Percentiles rank a stretch among this genome's conserved stretches.
These are phyloP conservation scores for Euclidium syriacum DNA, from an alignment of 345 rosid genomes.

Conservation along the genomic window DNA sequence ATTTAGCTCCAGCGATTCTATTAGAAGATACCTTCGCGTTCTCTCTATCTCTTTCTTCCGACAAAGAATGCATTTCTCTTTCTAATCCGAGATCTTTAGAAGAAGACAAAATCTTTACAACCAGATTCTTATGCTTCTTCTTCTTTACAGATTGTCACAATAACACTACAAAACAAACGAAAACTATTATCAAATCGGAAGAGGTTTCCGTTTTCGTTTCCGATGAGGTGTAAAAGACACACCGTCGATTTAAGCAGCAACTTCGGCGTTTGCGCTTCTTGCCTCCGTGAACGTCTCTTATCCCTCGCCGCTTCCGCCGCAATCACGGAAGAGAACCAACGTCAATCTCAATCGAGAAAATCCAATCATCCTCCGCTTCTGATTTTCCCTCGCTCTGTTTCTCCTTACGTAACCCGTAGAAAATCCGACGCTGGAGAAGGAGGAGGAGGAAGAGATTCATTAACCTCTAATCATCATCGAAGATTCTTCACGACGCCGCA, in stretches of 20 bases:
- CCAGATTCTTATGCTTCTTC: constrained; percentile 21
- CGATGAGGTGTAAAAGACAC: constrained; percentile 84
- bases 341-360: constrained; percentile 14
- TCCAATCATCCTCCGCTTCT: constrained; percentile 36
- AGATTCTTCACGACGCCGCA: constrained; percentile 72
- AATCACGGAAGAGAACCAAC: constrained; percentile 29
- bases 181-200: neutral
- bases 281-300: constrained; percentile 75
- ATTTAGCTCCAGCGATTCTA: constrained; percentile 7
- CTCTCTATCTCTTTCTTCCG: neutral
- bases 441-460: constrained; percentile 10
- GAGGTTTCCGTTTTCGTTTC: neutral
- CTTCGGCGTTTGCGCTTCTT: constrained; percentile 86
- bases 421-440: constrained; percentile 44
- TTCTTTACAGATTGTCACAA: constrained; percentile 26
- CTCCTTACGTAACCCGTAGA: constrained; percentile 59
- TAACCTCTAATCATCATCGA: constrained; percentile 13
- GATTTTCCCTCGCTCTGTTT: constrained; percentile 71
- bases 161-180: neutral
- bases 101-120: constrained; percentile 28
- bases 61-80: constrained; percentile 6
- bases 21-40: constrained; percentile 1
- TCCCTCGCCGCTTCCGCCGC: constrained; percentile 50
- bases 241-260: constrained; percentile 52
- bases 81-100: constrained; percentile 7